Conservation (phyloP, 169 alveolate genomes). For the Plasmodium falciparum region DNA sequence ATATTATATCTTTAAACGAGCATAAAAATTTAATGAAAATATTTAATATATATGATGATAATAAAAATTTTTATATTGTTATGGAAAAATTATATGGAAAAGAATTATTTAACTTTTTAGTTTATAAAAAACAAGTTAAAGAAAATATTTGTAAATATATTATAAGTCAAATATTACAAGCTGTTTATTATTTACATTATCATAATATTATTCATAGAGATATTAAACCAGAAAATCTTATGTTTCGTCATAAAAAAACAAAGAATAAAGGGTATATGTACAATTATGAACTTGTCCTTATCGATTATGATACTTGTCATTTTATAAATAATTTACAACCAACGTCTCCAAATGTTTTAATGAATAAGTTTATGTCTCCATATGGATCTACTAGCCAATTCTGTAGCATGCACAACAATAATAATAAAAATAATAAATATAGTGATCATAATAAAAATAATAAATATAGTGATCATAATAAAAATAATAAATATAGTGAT, state of each 20-base stretch:
- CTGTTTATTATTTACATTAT: slow-evolving; percentile 89
- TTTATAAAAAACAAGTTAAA: slow-evolving; percentile 89
- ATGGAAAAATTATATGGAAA: slow-evolving; percentile 92
- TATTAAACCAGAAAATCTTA: slow-evolving; percentile 90
- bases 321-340: slow-evolving; percentile 9
- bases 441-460: too few species aligned
- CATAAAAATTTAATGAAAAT: slow-evolving; percentile 89
- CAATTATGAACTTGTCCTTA: slow-evolving; percentile 84
- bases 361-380: neutral
- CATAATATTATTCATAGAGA: slow-evolving; percentile 87
- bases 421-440: neutral
- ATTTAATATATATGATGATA: slow-evolving; percentile 91
- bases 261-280: slow-evolving; percentile 79
- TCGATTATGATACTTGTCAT: slow-evolving; percentile 90
- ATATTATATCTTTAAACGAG: slow-evolving; percentile 85
- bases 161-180: slow-evolving; percentile 88
- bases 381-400: neutral
- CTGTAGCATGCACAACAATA: too few species aligned
- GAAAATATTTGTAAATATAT: slow-evolving; percentile 92
- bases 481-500: neutral
- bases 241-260: slow-evolving; percentile 86
- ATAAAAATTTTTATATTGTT: slow-evolving; percentile 86
- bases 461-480: neutral
- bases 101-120: slow-evolving; percentile 91
- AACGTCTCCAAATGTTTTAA: neutral